Conservation (phyloP, 768 basidiomycete genomes). For the Gautieria morchelliformis region DNA sequence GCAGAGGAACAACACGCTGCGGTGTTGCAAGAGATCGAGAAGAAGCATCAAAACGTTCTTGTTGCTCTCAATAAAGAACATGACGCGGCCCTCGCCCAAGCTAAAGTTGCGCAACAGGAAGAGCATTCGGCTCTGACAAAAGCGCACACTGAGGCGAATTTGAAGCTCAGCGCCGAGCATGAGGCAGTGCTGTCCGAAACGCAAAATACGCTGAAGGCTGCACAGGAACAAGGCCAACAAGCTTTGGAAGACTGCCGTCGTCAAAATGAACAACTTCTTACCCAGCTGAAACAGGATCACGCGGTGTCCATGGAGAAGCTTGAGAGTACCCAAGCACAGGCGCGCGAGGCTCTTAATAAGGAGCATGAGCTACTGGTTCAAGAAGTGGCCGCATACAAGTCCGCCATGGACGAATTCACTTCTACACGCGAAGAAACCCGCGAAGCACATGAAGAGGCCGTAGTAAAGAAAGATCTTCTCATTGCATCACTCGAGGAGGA, state of each 20-base stretch:
- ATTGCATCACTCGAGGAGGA: constrained; percentile 43
- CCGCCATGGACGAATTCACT: constrained; percentile 32
- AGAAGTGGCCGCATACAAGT: constrained; percentile 49
- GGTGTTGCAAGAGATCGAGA: constrained; percentile 35
- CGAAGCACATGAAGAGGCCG: constrained; percentile 27
- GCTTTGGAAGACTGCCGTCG: constrained; percentile 28
- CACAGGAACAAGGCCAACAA: constrained; percentile 25
- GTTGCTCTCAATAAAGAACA: constrained; percentile 48
- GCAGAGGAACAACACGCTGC: constrained; percentile 35
- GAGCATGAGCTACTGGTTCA: constrained; percentile 33
- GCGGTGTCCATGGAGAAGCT: constrained; percentile 38
- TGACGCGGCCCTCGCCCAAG: constrained; percentile 27
- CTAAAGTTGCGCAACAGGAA: constrained; percentile 28
- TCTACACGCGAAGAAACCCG: constrained; percentile 24
- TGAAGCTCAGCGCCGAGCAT: constrained; percentile 36
- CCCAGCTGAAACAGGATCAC: constrained; percentile 40
- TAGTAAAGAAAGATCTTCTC: constrained; percentile 40
- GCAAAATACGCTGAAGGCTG: constrained; percentile 29
- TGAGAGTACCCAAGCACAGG: constrained; percentile 37
- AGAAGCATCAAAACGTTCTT: constrained; percentile 46
- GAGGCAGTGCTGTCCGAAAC: constrained; percentile 34
- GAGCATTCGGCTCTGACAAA: constrained; percentile 20
- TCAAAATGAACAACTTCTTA: constrained; percentile 26
- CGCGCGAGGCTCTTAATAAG: constrained; percentile 31
- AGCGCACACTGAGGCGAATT: constrained; percentile 34